Conservation (phyloP, 2,329 filamentous ascomycete species). For the Curvularia verruculosa region DNA sequence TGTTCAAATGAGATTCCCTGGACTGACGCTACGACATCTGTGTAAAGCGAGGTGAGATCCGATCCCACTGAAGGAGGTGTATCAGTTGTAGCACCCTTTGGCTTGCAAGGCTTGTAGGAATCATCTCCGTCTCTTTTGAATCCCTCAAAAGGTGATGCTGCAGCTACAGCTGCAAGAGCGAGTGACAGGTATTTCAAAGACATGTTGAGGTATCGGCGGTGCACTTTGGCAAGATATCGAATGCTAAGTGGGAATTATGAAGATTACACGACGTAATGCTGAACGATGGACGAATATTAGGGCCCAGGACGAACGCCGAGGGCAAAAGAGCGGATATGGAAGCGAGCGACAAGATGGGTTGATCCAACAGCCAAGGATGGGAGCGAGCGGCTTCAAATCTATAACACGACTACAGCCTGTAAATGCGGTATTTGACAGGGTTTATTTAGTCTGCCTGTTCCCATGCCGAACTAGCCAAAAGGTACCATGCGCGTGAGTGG, state of each 20-base stretch:
- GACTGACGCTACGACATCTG: constrained; percentile 45
- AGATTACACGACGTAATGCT: constrained; percentile 15
- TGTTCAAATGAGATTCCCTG: constrained; percentile 41
- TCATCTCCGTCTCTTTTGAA: constrained; percentile 34
- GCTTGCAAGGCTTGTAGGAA: constrained; percentile 45
- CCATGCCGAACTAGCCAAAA: constrained; percentile 7
- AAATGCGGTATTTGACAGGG: constrained; percentile 10
- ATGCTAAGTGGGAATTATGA: background rate
- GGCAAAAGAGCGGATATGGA: constrained; percentile 9
- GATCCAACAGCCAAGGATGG: background rate
- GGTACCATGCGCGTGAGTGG: constrained; percentile 8
- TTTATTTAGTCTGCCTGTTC: constrained; percentile 2
- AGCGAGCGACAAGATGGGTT: constrained; percentile 11
- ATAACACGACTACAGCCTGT: constrained; percentile 7
- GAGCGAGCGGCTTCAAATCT: constrained; percentile 7
- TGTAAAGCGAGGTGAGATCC: constrained; percentile 45
- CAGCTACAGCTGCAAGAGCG: constrained; percentile 30
- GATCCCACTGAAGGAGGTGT: constrained; percentile 42
- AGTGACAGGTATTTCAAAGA: constrained; percentile 33
- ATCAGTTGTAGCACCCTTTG: constrained; percentile 41
- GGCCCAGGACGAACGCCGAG: constrained; percentile 9
- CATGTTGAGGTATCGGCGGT: constrained; percentile 20
- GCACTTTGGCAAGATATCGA: background rate
- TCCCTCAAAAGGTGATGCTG: constrained; percentile 30
- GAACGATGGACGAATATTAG: constrained; percentile 8